Percentiles rank a stretch among this genome's conserved stretches.
These are phyloP conservation scores for Ophiostoma montium DNA, from an alignment of 2,329 filamentous ascomycete species.

Conservation along the genomic window DNA sequence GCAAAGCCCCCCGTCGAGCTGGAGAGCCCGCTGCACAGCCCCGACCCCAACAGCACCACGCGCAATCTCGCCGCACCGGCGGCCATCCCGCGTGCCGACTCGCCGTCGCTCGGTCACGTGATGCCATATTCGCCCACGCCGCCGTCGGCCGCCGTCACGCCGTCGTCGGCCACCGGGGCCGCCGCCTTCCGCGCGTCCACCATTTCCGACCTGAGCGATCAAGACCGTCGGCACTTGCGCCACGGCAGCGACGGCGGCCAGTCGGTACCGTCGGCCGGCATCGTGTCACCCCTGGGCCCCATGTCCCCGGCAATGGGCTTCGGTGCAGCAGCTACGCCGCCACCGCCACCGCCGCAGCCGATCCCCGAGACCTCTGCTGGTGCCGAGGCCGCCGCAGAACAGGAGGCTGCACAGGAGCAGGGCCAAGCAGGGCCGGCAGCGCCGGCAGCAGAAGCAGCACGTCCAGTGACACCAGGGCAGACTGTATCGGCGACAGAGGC, in stretches of 20 bases:
- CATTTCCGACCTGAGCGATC: conserved; percentile 27
- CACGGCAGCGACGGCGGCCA: conserved; percentile 25
- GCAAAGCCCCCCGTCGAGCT: conserved; percentile 11
- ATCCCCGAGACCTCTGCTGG: conserved; percentile 3
- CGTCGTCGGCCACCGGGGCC: conserved; percentile 2
- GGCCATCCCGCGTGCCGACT: conserved; percentile 7
- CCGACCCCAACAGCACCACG: conserved; percentile 14
- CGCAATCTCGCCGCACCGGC: conserved; percentile 1
- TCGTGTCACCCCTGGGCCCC: conserved; percentile 5
- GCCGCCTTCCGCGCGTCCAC: conserved; percentile 21
- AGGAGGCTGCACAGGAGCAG: background rate
- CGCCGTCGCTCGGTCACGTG: conserved; percentile 9
- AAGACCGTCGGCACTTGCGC: conserved; percentile 26
- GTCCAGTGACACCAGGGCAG: background rate
- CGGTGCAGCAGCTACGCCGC: background rate
- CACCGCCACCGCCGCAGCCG: background rate
- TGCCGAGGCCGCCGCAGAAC: conserved; percentile 4
- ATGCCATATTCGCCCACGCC: conserved; percentile 4
- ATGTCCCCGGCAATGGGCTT: background rate
- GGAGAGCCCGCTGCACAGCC: conserved; percentile 18
- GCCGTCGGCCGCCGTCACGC: background rate
- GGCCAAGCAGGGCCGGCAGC: background rate
- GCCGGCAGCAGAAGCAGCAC: background rate
- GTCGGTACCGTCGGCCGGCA: conserved; percentile 8
- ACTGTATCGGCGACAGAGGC: background rate